Conservation (phyloP, 306 rosid species). For the Mucuna pruriens region DNA sequence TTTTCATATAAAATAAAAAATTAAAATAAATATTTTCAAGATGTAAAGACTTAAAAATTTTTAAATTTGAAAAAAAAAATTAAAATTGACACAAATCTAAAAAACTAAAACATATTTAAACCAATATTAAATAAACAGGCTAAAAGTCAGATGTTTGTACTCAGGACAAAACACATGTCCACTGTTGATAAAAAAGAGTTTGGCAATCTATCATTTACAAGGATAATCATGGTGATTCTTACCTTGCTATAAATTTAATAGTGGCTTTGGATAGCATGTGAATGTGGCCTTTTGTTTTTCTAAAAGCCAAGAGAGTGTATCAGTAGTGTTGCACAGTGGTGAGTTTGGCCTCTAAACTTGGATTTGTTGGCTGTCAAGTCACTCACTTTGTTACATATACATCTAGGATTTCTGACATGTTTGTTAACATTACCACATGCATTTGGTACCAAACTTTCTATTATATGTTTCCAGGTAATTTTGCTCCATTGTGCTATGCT, state of each 20-base stretch:
- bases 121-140: too few relatives aligned
- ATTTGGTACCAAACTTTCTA: neutral
- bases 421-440: constrained; percentile 5
- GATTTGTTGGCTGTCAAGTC: constrained; percentile 13
- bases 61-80: too few relatives aligned
- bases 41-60: too few relatives aligned
- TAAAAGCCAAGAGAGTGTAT: constrained; percentile 22
- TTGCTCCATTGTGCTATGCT: neutral
- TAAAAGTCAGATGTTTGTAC: constrained; percentile 38
- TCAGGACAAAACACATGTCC: constrained; percentile 34
- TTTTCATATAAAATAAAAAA: too few relatives aligned
- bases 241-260: constrained; percentile 17
- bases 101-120: too few relatives aligned
- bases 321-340: neutral
- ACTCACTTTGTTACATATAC: neutral
- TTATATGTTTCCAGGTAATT: neutral
- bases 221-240: constrained; percentile 31
- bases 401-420: neutral
- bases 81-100: too few relatives aligned
- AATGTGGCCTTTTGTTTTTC: constrained; percentile 30
- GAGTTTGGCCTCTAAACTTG: constrained; percentile 27
- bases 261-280: neutral
- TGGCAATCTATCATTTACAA: neutral
- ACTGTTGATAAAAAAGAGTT: neutral
- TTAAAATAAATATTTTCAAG: too few relatives aligned